Percentiles rank a stretch among this genome's conserved stretches.
These are phyloP conservation scores for Carpinus viminea DNA, from an alignment of 306 rosid genomes.

Conservation along the genomic window DNA sequence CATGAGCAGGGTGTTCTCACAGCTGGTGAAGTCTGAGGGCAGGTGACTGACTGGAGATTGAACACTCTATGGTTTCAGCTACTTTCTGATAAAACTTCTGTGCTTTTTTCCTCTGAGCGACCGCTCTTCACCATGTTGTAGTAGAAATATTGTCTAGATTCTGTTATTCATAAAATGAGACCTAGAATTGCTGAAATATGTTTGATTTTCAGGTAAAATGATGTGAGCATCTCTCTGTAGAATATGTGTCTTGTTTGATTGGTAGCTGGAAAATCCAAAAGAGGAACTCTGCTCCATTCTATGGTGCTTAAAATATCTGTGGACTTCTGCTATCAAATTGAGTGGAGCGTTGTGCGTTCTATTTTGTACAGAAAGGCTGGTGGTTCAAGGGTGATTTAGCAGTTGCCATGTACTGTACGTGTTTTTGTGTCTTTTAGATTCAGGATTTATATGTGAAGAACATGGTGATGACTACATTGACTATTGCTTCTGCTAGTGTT, in stretches of 20 bases:
- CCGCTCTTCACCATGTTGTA: slow-evolving; percentile 6
- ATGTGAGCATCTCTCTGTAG: slow-evolving; percentile 1
- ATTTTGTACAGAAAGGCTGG: slow-evolving; percentile 30
- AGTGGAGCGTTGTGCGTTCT: slow-evolving; percentile 23
- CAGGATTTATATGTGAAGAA: background rate
- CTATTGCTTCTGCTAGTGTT: background rate
- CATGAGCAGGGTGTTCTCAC: slow-evolving; percentile 55
- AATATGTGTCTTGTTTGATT: slow-evolving; percentile 17
- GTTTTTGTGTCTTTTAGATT: background rate
- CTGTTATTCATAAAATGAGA: background rate
- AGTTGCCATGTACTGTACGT: background rate
- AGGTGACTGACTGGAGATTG: slow-evolving; percentile 44
- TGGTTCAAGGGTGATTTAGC: slow-evolving; percentile 22
- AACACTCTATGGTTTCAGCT: slow-evolving; percentile 11
- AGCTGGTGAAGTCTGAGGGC: slow-evolving; percentile 80
- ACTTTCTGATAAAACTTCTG: slow-evolving; percentile 22
- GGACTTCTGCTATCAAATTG: slow-evolving; percentile 18
- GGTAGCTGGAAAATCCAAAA: slow-evolving; percentile 4
- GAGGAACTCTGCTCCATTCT: background rate
- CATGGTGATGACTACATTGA: background rate
- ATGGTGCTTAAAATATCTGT: background rate
- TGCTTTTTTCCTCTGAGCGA: slow-evolving; percentile 24
- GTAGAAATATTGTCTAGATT: slow-evolving; percentile 6
- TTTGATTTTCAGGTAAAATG: slow-evolving; percentile 17
- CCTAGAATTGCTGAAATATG: background rate